Conservation (phyloP, 768 basidiomycete species). For the Plicaturopsis crispa region DNA sequence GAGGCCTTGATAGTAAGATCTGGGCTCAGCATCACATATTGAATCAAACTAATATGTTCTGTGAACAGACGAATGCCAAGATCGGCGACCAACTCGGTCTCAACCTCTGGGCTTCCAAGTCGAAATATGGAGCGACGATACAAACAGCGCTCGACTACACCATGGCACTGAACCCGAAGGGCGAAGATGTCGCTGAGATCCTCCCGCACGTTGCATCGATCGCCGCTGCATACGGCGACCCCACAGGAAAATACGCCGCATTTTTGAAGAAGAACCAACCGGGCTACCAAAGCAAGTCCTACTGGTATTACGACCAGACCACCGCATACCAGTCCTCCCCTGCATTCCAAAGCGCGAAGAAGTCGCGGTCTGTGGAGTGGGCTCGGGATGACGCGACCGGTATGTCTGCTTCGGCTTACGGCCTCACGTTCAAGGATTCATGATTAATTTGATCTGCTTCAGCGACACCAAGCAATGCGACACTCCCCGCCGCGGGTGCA, state of each 20-base stretch:
- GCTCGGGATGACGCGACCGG: slow-evolving; percentile 3
- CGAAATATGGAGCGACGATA: slow-evolving; percentile 44
- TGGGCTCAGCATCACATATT: not conserved
- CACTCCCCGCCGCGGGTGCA: no score
- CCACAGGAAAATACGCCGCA: slow-evolving; percentile 36
- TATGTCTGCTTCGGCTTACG: no score
- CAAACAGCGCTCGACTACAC: slow-evolving; percentile 43
- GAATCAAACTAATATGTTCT: not conserved
- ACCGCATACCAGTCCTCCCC: slow-evolving; percentile 31
- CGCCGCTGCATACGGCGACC: slow-evolving; percentile 48
- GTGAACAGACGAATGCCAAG: slow-evolving; percentile 39
- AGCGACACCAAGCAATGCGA: no score
- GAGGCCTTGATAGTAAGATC: slow-evolving; percentile 47
- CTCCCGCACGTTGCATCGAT: slow-evolving; percentile 43
- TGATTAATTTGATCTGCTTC: no score
- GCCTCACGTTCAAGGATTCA: no score
- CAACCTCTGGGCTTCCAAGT: slow-evolving; percentile 38
- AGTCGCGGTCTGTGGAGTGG: slow-evolving; percentile 12
- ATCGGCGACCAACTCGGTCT: slow-evolving; percentile 43
- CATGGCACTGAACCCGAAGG: slow-evolving; percentile 32
- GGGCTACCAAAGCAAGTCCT: slow-evolving; percentile 29
- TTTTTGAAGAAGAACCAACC: slow-evolving; percentile 28
- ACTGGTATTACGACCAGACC: slow-evolving; percentile 42
- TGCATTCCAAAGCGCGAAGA: slow-evolving; percentile 14
- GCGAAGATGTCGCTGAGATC: slow-evolving; percentile 31